phyloP scores from a whole-genome alignment of 208 protist genomes.

The Leishmania turanica region DNA sequence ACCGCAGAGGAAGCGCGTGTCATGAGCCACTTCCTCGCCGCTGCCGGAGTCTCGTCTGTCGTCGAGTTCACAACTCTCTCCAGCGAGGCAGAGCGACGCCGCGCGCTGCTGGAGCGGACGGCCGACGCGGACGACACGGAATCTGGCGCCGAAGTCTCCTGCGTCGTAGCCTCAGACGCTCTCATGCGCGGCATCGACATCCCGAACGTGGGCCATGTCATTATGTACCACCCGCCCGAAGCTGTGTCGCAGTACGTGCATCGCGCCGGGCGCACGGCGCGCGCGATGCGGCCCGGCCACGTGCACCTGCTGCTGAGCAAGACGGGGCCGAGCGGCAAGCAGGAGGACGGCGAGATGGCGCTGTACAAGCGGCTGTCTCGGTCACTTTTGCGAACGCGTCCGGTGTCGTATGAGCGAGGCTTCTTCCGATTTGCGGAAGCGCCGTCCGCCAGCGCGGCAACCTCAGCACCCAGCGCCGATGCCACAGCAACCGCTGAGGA shows the following conservation, averaged over 20 bases:
- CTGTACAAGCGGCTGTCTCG: constrained; percentile 58
- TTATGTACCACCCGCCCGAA: constrained; percentile 90
- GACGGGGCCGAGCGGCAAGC: constrained; percentile 54
- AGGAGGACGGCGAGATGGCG: constrained; percentile 77
- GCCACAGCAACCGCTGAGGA: background rate
- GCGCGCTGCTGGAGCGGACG: constrained; percentile 51
- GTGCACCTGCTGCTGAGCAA: constrained; percentile 85
- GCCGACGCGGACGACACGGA: background rate
- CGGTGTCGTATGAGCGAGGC: constrained; percentile 72
- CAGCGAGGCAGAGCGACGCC: constrained; percentile 70
- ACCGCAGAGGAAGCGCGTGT: constrained; percentile 89
- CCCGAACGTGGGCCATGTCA: constrained; percentile 82
- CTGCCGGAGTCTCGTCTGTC: constrained; percentile 60
- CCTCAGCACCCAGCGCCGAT: background rate
- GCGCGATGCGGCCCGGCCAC: constrained; percentile 89
- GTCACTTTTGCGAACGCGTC: constrained; percentile 58
- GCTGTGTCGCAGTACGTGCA: constrained; percentile 97
- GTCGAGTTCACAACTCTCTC: constrained; percentile 89
- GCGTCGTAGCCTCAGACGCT: constrained; percentile 86
- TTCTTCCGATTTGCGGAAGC: constrained; percentile 82
- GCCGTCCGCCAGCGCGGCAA: background rate
- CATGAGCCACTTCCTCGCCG: constrained; percentile 84
- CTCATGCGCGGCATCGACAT: constrained; percentile 93
- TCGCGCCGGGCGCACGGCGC: constrained; percentile 95
- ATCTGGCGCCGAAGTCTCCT: constrained; percentile 14